Base-by-base conservation (phyloP, 306 rosid genomes). In the Quercus mongolica region DNA sequence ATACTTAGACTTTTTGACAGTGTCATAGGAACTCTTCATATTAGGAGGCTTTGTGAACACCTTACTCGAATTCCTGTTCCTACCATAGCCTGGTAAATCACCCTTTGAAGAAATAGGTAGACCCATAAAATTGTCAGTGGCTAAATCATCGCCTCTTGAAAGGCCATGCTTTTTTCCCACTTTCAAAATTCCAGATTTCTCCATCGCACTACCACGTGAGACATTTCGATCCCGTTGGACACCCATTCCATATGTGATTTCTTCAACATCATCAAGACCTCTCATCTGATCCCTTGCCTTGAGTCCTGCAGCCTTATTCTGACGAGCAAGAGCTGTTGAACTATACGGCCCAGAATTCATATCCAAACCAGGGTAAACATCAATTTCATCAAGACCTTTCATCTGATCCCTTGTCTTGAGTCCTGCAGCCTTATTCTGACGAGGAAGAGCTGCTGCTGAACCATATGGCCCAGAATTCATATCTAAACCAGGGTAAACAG, bases 41-140 rank as follows among this genome's bases (percentile, higher is more conserved):
- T 82, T 86, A 79, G 88, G 78, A 74, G 92, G 86, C 85, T 90
- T 94, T 6, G 85, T 6, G 74, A 90, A 80, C 58, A 80, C 64
- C 75, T 89, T 81, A 77, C 74, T 79, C 51, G 69, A 77, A 85
- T 87, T 87, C 83, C 41, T 76, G 65, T 61, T 86, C 88, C 90
- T 86, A 56, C 89, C 78, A 86, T 89, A 84, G 56, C 82, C 81
- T 56, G 67, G 86, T 30, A 87, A 73, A 81, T 85, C 94, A 76
- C 84, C 77, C 83, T 90, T 95, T 28, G 97, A 85, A 68, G 92
- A 70, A 83, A 78, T 30, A 77, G 99, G 85, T 61, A 81, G 75
- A 44, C 86, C 89, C 87, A 87, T 69, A 73, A 91, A 82, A 83
- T 81, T 73, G 63, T 86, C 91, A 76, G 80, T 68, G 46, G 80